Conservation (phyloP, 129 eudicot species). For the Artemisia argyi region DNA sequence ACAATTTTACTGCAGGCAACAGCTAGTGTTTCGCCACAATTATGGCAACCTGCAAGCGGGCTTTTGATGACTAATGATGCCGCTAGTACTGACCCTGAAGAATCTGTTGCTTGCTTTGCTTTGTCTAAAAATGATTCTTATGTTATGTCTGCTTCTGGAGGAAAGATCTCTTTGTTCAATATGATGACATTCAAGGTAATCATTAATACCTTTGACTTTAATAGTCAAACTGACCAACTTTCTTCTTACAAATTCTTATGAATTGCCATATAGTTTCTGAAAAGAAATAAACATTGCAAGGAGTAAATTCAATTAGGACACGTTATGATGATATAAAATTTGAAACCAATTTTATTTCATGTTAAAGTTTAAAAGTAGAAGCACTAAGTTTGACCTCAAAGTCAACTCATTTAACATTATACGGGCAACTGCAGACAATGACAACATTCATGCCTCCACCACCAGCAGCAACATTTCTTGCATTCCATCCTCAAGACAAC, state of each 20-base stretch:
- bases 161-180: conserved; percentile 81
- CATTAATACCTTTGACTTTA: background rate
- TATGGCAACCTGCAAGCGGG: no score
- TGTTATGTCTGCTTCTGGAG: conserved; percentile 94
- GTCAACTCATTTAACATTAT: background rate
- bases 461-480: conserved; percentile 81
- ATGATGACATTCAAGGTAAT: conserved; percentile 98
- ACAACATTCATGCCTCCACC: conserved; percentile 86
- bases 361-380: no score
- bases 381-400: background rate
- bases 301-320: no score
- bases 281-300: no score
- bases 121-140: conserved; percentile 86
- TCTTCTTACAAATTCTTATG: background rate
- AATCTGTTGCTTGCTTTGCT: conserved; percentile 90
- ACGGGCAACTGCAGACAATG: conserved; percentile 67
- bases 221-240: background rate
- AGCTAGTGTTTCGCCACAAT: no score
- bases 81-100: conserved; percentile 66
- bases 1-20: no score
- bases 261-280: no score
- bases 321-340: no score
- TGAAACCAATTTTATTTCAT: no score
- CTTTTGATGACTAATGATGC: conserved; percentile 7
- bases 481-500: conserved; percentile 85